phyloP scores from a whole-genome alignment of 2,329 filamentous ascomycete genomes.

The Hypoxylon sp. region DNA sequence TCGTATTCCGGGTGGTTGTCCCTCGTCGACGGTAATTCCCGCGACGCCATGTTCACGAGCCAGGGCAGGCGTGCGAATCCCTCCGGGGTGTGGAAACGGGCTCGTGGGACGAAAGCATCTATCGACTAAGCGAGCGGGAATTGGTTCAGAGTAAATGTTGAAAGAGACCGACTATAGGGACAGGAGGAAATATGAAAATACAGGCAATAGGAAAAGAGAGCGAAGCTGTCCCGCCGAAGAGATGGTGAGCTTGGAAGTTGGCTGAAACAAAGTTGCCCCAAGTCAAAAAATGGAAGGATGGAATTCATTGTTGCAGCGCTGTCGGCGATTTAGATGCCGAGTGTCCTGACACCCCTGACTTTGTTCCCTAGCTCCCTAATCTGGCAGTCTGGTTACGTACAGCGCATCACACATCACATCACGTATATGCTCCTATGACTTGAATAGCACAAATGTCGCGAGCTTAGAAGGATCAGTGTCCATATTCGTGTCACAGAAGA shows the following conservation, averaged over 20 bases:
- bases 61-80: not conserved
- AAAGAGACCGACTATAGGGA: conserved; percentile 12
- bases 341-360: not conserved
- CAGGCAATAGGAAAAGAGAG: conserved; percentile 10
- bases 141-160: too few relatives aligned
- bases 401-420: too few relatives aligned
- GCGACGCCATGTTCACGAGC: conserved; percentile 25
- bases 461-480: too few relatives aligned
- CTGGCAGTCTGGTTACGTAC: too few relatives aligned
- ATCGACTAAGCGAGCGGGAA: conserved; percentile 9
- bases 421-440: too few relatives aligned
- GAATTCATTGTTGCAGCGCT: conserved; percentile 7
- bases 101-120: conserved; percentile 25
- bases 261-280: conserved; percentile 23
- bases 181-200: conserved; percentile 9
- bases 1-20: conserved; percentile 17
- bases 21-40: conserved; percentile 16
- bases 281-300: conserved; percentile 1
- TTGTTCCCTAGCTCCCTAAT: too few relatives aligned
- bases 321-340: conserved; percentile 27
- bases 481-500: too few relatives aligned
- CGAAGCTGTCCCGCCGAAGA: conserved; percentile 7
- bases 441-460: too few relatives aligned
- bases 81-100: conserved; percentile 6
- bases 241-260: conserved; percentile 9